Evolutionary conservation across 495 filamentous ascomycete genomes (phyloP).

Genomic region (Aspergillus affinis): DNA sequence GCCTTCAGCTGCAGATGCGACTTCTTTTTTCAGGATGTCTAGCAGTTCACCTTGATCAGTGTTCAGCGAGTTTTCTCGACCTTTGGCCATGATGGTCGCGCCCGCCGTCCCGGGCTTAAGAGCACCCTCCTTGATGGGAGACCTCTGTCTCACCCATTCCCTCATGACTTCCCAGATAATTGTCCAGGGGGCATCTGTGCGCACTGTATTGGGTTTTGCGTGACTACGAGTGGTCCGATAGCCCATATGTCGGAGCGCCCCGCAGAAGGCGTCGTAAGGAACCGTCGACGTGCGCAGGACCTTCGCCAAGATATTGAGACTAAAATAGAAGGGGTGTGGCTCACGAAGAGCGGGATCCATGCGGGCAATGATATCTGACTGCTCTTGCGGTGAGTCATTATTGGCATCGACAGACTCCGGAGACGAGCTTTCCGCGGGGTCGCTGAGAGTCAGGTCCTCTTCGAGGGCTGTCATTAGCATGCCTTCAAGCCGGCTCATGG

Average conservation of each 20-base stretch:
- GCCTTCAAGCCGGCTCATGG: constrained; percentile 76
- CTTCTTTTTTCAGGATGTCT: constrained; percentile 34
- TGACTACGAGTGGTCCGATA: constrained; percentile 83
- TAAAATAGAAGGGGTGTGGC: constrained; percentile 81
- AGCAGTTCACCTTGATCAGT: constrained; percentile 23
- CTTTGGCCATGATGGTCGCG: constrained; percentile 60
- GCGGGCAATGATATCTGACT: constrained; percentile 35
- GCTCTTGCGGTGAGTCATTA: constrained; percentile 25
- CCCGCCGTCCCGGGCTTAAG: constrained; percentile 69
- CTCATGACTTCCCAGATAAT: constrained; percentile 92
- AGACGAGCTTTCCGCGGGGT: constrained; percentile 7
- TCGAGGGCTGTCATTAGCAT: constrained; percentile 88
- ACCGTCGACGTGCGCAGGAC: constrained; percentile 76
- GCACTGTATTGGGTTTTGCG: constrained; percentile 81
- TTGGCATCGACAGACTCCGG: constrained; percentile 7
- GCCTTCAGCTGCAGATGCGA: constrained; percentile 33
- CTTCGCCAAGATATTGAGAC: constrained; percentile 67
- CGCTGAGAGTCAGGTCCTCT: constrained; percentile 52
- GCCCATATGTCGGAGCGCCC: constrained; percentile 75
- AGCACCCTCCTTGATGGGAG: constrained; percentile 66
- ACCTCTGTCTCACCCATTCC: constrained; percentile 79
- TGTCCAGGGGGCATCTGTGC: constrained; percentile 86
- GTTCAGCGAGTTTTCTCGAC: constrained; percentile 27
- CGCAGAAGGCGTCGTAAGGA: constrained; percentile 67
- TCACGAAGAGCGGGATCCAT: constrained; percentile 59